phyloP scores from a whole-genome alignment of 1,284 basidiomycete genomes.

The Puccinia brachypodii region DNA sequence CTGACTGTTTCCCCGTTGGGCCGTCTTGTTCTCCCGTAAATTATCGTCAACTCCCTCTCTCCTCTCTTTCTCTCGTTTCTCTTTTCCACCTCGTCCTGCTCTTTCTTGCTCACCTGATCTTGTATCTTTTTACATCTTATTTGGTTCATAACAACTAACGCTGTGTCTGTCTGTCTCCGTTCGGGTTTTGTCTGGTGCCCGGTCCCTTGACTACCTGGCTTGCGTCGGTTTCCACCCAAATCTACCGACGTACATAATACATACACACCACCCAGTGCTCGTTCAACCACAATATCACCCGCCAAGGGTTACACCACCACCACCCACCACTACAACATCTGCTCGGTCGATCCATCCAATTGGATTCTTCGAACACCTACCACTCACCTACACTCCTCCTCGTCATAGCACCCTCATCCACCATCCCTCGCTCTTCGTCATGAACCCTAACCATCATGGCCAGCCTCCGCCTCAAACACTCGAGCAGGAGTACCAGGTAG shows the following conservation, averaged over 20 bases:
- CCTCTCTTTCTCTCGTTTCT: neutral
- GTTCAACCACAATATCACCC: constrained; percentile 12
- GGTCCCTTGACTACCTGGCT: constrained; percentile 6
- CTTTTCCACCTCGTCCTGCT: neutral
- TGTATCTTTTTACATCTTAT: neutral
- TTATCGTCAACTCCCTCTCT: neutral
- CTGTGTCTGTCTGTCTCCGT: neutral
- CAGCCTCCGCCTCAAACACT: neutral
- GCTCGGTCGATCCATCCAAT: neutral
- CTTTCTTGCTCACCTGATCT: neutral
- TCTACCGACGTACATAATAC: neutral
- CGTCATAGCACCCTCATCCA: neutral
- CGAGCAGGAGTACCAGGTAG: constrained; percentile 39
- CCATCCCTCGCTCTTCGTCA: neutral
- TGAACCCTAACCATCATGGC: constrained; percentile 32
- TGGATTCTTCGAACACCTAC: neutral
- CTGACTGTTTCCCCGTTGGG: neutral
- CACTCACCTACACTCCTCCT: neutral
- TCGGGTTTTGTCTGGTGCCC: neutral
- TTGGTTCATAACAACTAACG: constrained; percentile 1
- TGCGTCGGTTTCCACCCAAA: constrained; percentile 16
- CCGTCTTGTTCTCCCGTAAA: neutral
- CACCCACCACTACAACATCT: neutral
- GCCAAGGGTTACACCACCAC: neutral
- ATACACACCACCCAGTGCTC: neutral